Evolutionary conservation across 2,329 filamentous ascomycete species (phyloP).

Genomic region (Colletotrichum orbiculare): DNA sequence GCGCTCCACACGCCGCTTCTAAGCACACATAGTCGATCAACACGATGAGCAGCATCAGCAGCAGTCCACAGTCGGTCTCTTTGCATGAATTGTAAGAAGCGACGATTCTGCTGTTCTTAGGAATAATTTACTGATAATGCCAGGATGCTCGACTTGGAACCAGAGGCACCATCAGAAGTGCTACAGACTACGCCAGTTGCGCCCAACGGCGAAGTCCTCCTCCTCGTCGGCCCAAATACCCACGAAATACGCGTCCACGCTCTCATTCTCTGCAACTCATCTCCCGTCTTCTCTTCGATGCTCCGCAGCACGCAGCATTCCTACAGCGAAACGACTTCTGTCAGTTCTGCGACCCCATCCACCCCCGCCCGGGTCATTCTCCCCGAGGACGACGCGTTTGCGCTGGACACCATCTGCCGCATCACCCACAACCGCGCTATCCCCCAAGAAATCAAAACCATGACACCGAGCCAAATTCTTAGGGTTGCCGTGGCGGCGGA

Average conservation of each 20-base stretch:
- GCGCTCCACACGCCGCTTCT: no score
- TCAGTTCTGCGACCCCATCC: neutral
- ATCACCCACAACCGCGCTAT: neutral
- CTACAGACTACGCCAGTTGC: neutral
- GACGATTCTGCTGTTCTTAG: no score
- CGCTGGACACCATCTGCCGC: conserved; percentile 14
- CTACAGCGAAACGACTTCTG: neutral
- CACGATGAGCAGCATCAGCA: no score
- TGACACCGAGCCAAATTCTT: neutral
- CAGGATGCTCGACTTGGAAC: no score
- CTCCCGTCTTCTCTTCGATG: conserved; percentile 15
- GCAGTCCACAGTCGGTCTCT: no score
- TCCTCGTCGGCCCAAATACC: conserved; percentile 5
- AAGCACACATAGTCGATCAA: no score
- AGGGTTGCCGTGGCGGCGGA: neutral
- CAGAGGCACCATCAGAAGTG: no score
- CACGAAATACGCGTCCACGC: conserved; percentile 7
- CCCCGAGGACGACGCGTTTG: conserved; percentile 4
- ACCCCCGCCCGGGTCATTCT: neutral
- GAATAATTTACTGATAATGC: no score
- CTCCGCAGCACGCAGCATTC: neutral
- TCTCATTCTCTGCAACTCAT: conserved; percentile 9
- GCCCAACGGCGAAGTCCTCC: conserved; percentile 16
- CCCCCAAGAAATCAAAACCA: neutral
- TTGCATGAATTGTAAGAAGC: no score